These are phyloP conservation scores for Cornus kousa DNA, from an alignment of 148 eudicot species.

Conservation along the genomic window DNA sequence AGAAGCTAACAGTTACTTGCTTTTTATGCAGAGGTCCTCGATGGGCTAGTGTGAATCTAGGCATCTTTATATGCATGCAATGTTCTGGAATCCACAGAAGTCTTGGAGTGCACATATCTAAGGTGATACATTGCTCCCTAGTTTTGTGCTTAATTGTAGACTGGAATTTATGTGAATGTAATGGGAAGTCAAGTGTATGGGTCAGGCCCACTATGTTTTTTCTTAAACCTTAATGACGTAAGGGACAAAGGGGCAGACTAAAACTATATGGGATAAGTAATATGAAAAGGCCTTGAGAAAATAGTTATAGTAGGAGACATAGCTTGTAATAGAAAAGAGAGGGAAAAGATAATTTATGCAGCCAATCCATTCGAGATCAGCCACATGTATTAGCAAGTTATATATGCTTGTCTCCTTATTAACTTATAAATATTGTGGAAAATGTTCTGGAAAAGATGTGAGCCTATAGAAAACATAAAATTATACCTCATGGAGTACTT, in stretches of 20 bases:
- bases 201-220: background rate
- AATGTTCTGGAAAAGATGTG: background rate
- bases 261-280: no score
- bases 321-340: no score
- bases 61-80: slow-evolving; percentile 98
- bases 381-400: no score
- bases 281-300: no score
- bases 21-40: slow-evolving; percentile 81
- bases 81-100: slow-evolving; percentile 98
- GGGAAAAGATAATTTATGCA: no score
- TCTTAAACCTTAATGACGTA: no score
- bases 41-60: slow-evolving; percentile 99
- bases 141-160: background rate
- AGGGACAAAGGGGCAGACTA: no score
- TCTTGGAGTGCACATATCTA: slow-evolving; percentile 96
- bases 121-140: slow-evolving; percentile 50
- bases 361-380: no score
- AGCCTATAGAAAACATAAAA: no score
- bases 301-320: no score
- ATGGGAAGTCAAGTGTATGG: background rate
- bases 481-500: background rate
- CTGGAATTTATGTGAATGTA: background rate
- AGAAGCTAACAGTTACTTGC: background rate
- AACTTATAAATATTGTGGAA: background rate
- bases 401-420: no score